These are phyloP conservation scores for Myxozyma melibiosi DNA, from an alignment of 805 yeast genomes.

Conservation along the genomic window DNA sequence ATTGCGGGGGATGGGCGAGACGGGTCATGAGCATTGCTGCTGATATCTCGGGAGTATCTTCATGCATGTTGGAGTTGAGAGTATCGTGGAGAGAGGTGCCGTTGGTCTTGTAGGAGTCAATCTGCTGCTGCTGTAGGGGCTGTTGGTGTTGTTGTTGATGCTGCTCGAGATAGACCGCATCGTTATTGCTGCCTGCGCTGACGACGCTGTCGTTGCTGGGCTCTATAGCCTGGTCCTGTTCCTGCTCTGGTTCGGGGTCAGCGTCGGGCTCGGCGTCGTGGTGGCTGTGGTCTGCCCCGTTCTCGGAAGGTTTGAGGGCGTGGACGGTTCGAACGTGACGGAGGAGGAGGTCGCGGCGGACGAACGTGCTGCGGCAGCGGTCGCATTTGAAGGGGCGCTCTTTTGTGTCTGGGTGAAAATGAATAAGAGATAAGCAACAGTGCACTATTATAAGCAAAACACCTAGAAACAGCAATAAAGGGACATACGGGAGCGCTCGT, in stretches of 20 bases:
- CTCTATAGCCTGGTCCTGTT: background rate
- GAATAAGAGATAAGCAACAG: background rate
- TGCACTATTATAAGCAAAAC: no score
- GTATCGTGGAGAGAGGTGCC: background rate
- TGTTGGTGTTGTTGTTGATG: no score
- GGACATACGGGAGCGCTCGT: constrained; percentile 62
- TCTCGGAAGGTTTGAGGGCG: constrained; percentile 32
- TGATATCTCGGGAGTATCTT: constrained; percentile 11
- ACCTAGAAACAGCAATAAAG: background rate
- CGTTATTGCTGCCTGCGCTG: background rate
- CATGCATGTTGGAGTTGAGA: background rate
- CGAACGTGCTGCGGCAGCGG: constrained; percentile 71
- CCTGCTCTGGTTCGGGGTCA: background rate
- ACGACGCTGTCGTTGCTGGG: background rate
- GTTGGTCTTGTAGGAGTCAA: background rate
- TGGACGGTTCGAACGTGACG: constrained; percentile 82
- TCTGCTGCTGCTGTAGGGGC: background rate
- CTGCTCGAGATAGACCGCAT: background rate
- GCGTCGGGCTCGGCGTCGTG: constrained; percentile 2
- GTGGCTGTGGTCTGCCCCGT: background rate
- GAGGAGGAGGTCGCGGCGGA: constrained; percentile 73
- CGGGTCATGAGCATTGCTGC: constrained; percentile 26
- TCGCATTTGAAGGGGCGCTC: constrained; percentile 78
- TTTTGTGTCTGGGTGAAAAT: constrained; percentile 52
- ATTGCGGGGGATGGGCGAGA: constrained; percentile 13